Base-by-base conservation (phyloP, 2,329 filamentous ascomycete species). In the Zarea fungicola region DNA sequence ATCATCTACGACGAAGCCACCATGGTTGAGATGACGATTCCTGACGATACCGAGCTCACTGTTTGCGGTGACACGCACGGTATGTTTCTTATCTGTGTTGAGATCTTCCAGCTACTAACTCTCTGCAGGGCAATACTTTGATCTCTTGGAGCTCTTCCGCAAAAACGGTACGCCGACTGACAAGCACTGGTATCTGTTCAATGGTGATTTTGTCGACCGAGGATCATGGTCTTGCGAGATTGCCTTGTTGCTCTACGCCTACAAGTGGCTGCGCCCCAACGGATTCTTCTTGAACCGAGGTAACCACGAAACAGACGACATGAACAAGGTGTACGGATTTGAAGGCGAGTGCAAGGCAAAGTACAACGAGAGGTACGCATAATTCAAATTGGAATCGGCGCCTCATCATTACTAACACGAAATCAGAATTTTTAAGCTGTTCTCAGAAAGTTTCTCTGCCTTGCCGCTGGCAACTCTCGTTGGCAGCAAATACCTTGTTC, bases 141-240 rank as follows among this genome's bases (percentile, higher is more conserved):
- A 99, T 67, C 78, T 99, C 35, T 84, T 99, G 74, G 89, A 99
- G 66, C 86, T 99, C 54, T 99, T 99, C 82, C 78, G 88, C 55
- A 78, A 93, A 50, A 96, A 96, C 59, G 93, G 93, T 35, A 80
- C 77, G 55, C 93, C 93, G 0, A 81, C 79, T 14, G 89, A 92
- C 54, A 89, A 87, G 64, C 90, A 97, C 65, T 87, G 84, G 66
- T 99, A 97, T 65, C 78, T 99, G 11, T 99, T 99, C 78, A 99
- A 99, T 66, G 93, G 93, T 56, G 93, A 99, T 70, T 99, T 99
- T 63, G 93, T 99, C 47, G 93, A 99, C 66, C 83, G 93, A 65
- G 93, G 93, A 23, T 96, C 90, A 31, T 99, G 93, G 93, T 97
- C 92, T 6, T 90, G 85, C n/a, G 93, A 99, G 66, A 95, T 99